These are phyloP conservation scores for Lachancea quebecensis DNA, from an alignment of 805 yeast genomes.

Conservation along the genomic window DNA sequence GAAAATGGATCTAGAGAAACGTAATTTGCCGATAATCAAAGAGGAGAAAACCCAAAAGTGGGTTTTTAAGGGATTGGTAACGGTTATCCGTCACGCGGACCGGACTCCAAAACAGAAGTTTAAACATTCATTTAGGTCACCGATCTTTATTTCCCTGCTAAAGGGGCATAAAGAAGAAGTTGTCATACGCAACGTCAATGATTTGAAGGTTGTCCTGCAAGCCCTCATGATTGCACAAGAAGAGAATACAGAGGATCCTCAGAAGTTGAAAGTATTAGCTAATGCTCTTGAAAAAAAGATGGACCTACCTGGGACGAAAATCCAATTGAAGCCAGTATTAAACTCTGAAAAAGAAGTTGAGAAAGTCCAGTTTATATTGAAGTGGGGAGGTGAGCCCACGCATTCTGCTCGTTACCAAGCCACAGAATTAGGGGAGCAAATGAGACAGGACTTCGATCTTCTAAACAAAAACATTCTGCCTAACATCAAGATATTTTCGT, in stretches of 20 bases:
- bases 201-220: constrained; percentile 75
- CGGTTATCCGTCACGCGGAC: constrained; percentile 94
- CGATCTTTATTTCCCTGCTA: constrained; percentile 73
- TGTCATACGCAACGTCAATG: constrained; percentile 83
- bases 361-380: constrained; percentile 89
- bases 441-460: constrained; percentile 83
- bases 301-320: constrained; percentile 90
- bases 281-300: constrained; percentile 84
- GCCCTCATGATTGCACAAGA: constrained; percentile 79
- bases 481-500: constrained; percentile 79
- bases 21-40: constrained; percentile 30
- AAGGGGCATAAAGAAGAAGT: constrained; percentile 96
- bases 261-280: constrained; percentile 67
- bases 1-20: constrained; percentile 36
- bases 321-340: constrained; percentile 87
- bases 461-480: constrained; percentile 78
- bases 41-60: constrained; percentile 67
- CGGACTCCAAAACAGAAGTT: constrained; percentile 98
- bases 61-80: constrained; percentile 90
- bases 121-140: constrained; percentile 88
- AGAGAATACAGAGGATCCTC: constrained; percentile 70
- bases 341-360: constrained; percentile 67
- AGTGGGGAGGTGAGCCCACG: constrained; percentile 99
- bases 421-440: constrained; percentile 89
- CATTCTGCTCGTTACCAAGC: constrained; percentile 96